Evolutionary conservation across 148 eudicot species (phyloP).

Genomic region (Fagopyrum esculentum): DNA sequence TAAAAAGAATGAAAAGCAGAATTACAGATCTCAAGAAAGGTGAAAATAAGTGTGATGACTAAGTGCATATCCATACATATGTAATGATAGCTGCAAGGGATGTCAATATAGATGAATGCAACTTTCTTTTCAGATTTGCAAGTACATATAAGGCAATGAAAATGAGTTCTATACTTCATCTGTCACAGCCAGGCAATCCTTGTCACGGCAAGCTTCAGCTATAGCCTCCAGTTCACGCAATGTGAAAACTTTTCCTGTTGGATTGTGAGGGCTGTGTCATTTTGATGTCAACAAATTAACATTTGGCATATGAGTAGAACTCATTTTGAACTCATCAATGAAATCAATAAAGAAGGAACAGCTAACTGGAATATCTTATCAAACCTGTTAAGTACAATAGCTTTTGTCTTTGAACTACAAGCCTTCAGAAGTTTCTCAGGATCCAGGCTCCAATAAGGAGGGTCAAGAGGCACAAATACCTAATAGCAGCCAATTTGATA

Average conservation of each 20-base stretch:
- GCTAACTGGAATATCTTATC: neutral
- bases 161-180: slow-evolving; percentile 65
- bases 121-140: too few relatives aligned
- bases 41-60: neutral
- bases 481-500: slow-evolving; percentile 16
- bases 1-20: neutral
- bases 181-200: slow-evolving; percentile 75
- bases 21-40: neutral
- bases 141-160: neutral
- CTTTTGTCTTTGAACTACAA: slow-evolving; percentile 70
- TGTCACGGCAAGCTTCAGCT: slow-evolving; percentile 59
- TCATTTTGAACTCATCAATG: neutral
- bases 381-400: slow-evolving; percentile 80
- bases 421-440: slow-evolving; percentile 50
- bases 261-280: slow-evolving; percentile 96
- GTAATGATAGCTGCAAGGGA: too few relatives aligned
- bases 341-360: neutral
- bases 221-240: slow-evolving; percentile 70
- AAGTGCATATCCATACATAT: neutral
- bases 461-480: slow-evolving; percentile 88
- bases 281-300: slow-evolving; percentile 26
- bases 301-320: neutral
- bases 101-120: too few relatives aligned
- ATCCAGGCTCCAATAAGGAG: slow-evolving; percentile 77
- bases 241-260: slow-evolving; percentile 87